Percentiles rank a stretch among this genome's conserved stretches.
phyloP scores from a whole-genome alignment of 768 basidiomycete genomes.

The Pleurotus eryngii region DNA sequence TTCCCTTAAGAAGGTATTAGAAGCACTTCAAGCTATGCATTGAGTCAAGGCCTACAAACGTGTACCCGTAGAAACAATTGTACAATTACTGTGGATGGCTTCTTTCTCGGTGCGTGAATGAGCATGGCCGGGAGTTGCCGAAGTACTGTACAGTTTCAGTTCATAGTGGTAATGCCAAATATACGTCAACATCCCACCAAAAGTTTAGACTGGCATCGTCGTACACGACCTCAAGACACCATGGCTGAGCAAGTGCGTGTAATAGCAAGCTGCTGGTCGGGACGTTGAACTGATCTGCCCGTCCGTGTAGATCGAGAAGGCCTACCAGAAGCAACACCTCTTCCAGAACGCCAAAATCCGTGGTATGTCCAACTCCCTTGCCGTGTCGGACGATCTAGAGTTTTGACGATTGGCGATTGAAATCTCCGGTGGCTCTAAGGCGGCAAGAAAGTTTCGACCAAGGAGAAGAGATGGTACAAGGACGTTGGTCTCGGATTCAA shows the following conservation, averaged over 20 bases:
- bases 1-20: slow-evolving; percentile 42
- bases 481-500: slow-evolving; percentile 97
- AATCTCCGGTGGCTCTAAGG: slow-evolving; percentile 35
- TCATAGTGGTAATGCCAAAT: slow-evolving; percentile 34
- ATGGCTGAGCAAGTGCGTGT: slow-evolving; percentile 63
- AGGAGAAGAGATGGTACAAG: slow-evolving; percentile 99
- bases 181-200: slow-evolving; percentile 37
- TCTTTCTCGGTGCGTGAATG: no score
- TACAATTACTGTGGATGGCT: background rate
- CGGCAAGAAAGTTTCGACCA: slow-evolving; percentile 89
- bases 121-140: background rate
- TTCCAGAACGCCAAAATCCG: slow-evolving; percentile 97
- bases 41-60: slow-evolving; percentile 23
- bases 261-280: background rate
- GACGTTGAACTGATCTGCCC: slow-evolving; percentile 1
- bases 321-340: slow-evolving; percentile 95
- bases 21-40: slow-evolving; percentile 55
- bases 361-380: slow-evolving; percentile 54
- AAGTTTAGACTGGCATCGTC: slow-evolving; percentile 29
- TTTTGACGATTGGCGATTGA: slow-evolving; percentile 11
- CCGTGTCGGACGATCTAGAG: slow-evolving; percentile 3
- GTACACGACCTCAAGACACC: slow-evolving; percentile 41
- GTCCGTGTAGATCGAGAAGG: slow-evolving; percentile 80
- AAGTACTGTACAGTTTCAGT: slow-evolving; percentile 38
- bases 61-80: background rate